A percentile compares a stretch with the other conserved stretches of the same genome.
phyloP scores from a whole-genome alignment of 257 asterid species.

The Rauvolfia tetraphylla region DNA sequence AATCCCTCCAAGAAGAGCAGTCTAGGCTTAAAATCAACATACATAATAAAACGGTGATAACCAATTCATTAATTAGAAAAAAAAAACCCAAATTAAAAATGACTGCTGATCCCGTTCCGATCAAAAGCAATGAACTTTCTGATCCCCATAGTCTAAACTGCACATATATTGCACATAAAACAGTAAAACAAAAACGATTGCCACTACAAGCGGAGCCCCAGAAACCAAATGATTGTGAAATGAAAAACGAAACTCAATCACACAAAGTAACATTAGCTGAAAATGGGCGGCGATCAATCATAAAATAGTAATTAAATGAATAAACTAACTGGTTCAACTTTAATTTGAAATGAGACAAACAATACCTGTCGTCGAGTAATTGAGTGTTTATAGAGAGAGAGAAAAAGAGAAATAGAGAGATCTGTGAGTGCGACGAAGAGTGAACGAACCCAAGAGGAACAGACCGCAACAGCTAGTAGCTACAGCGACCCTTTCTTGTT shows the following conservation, averaged over 20 bases:
- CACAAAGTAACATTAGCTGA: slow-evolving; percentile 2
- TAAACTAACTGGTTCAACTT: neutral
- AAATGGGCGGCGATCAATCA: neutral
- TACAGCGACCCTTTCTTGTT: neutral
- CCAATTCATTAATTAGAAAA: neutral
- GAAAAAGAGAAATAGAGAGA: neutral
- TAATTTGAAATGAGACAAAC: neutral
- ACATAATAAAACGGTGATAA: neutral
- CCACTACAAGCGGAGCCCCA: neutral
- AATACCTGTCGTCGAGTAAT: slow-evolving; percentile 15
- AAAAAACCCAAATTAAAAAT: neutral
- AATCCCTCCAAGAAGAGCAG: slow-evolving; percentile 11
- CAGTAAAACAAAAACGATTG: neutral
- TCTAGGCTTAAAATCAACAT: neutral
- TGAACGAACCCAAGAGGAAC: slow-evolving; percentile 1
- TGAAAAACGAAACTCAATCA: neutral
- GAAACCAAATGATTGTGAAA: neutral
- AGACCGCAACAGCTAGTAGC: neutral
- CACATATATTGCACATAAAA: neutral
- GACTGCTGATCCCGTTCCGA: slow-evolving; percentile 15
- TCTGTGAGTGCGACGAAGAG: slow-evolving; percentile 13
- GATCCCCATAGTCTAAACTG: neutral
- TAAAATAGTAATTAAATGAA: neutral
- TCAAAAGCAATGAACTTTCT: slow-evolving; percentile 9
- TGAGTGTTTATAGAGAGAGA: neutral